Percentiles rank a stretch among this genome's conserved stretches.
Evolutionary conservation across 1,284 basidiomycete species (phyloP).

Genomic region (Meira miltonrushii): DNA sequence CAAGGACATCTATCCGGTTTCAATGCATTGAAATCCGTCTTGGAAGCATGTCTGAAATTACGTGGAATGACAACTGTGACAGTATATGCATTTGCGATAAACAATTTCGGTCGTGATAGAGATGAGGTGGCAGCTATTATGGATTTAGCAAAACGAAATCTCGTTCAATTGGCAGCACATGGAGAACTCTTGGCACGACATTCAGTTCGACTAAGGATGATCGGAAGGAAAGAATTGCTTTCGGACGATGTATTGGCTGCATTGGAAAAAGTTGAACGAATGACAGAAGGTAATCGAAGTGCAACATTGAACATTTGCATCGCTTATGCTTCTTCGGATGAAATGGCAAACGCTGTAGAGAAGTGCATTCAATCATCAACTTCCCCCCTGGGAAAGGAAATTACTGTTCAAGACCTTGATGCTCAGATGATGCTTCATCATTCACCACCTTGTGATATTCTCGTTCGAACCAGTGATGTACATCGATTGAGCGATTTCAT

Average conservation of each 20-base stretch:
- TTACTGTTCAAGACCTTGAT: constrained; percentile 21
- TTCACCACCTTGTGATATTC: constrained; percentile 78
- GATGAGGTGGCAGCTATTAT: constrained; percentile 85
- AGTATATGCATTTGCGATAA: constrained; percentile 92
- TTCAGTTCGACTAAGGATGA: constrained; percentile 75
- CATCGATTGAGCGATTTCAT: constrained; percentile 84
- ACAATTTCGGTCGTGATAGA: constrained; percentile 86
- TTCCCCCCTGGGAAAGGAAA: constrained; percentile 6
- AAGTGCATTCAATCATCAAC: not conserved
- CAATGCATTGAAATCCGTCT: constrained; percentile 64
- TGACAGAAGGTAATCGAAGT: constrained; percentile 74
- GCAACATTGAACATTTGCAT: constrained; percentile 90
- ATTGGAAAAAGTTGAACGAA: constrained; percentile 67
- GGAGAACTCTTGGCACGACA: constrained; percentile 60
- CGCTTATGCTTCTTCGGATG: constrained; percentile 86
- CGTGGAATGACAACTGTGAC: constrained; percentile 61
- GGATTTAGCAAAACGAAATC: constrained; percentile 72
- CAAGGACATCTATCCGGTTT: constrained; percentile 82
- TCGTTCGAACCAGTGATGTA: constrained; percentile 87
- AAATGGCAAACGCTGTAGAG: constrained; percentile 68
- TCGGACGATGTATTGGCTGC: constrained; percentile 70
- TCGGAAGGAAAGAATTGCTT: constrained; percentile 73
- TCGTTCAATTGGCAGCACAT: constrained; percentile 73
- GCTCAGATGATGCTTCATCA: constrained; percentile 56
- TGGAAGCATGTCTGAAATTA: constrained; percentile 45